These are phyloP conservation scores for Picea abies DNA, from an alignment of 83 land plant genomes.

Conservation along the genomic window DNA sequence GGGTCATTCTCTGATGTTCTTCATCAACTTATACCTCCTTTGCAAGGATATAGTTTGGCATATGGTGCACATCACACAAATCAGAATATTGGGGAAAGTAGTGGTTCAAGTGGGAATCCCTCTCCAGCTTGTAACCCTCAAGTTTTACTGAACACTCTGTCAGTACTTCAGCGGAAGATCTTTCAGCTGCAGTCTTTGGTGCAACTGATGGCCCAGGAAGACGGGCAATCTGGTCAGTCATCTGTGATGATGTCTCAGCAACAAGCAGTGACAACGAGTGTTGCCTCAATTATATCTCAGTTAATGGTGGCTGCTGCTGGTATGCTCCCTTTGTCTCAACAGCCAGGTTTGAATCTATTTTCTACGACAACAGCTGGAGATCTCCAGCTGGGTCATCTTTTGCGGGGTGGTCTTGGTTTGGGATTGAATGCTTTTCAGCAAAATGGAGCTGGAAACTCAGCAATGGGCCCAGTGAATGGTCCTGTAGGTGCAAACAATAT, in stretches of 20 bases:
- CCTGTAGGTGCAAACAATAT: slow-evolving; percentile 9
- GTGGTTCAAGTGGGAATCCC: not conserved
- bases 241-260: slow-evolving; percentile 38
- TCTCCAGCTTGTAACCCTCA: slow-evolving; percentile 43
- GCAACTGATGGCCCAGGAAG: slow-evolving; percentile 25
- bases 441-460: not conserved
- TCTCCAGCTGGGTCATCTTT: not conserved
- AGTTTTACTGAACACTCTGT: slow-evolving; percentile 46
- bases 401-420: slow-evolving; percentile 11
- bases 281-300: slow-evolving; percentile 67
- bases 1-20: slow-evolving; percentile 5
- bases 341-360: not conserved
- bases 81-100: not conserved
- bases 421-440: not conserved
- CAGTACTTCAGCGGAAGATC: slow-evolving; percentile 60
- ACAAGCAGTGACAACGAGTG: slow-evolving; percentile 52
- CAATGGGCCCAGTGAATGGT: not conserved
- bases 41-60: not conserved
- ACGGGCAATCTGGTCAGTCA: slow-evolving; percentile 28
- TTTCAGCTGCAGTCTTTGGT: slow-evolving; percentile 44
- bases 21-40: not conserved
- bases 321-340: slow-evolving; percentile 50
- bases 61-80: slow-evolving; percentile 2
- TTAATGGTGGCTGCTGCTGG: slow-evolving; percentile 68
- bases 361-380: slow-evolving; percentile 5